Evolutionary conservation across 306 rosid genomes (phyloP).

Genomic region (Cercis canadensis): DNA sequence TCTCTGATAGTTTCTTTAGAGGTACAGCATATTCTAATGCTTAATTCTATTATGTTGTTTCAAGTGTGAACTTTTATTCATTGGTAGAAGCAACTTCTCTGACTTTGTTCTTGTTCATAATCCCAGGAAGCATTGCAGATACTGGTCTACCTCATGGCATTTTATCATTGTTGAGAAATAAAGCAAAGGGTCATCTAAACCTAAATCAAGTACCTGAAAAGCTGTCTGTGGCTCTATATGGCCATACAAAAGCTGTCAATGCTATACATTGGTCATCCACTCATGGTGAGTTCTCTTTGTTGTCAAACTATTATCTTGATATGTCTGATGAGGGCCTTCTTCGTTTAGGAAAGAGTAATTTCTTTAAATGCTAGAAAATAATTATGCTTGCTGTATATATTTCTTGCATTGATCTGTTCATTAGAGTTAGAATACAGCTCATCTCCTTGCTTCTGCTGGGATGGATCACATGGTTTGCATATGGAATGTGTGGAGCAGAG

Average conservation of each 20-base stretch:
- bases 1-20: slow-evolving; percentile 17
- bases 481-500: slow-evolving; percentile 89
- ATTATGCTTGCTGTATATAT: slow-evolving; percentile 24
- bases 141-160: slow-evolving; percentile 57
- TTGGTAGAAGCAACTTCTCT: slow-evolving; percentile 14
- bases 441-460: slow-evolving; percentile 96
- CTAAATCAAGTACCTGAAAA: slow-evolving; percentile 46
- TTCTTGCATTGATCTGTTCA: slow-evolving; percentile 48
- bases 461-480: slow-evolving; percentile 81
- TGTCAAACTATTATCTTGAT: slow-evolving; percentile 22
- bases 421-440: slow-evolving; percentile 83
- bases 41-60: slow-evolving; percentile 14
- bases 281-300: slow-evolving; percentile 56
- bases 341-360: neutral
- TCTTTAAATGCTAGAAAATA: slow-evolving; percentile 11
- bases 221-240: slow-evolving; percentile 52
- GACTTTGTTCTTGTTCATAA: slow-evolving; percentile 39
- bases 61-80: slow-evolving; percentile 10
- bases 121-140: slow-evolving; percentile 65
- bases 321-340: neutral
- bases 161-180: slow-evolving; percentile 59
- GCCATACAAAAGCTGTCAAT: slow-evolving; percentile 75
- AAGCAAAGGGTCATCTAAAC: slow-evolving; percentile 44
- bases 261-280: slow-evolving; percentile 82
- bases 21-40: slow-evolving; percentile 12